Percentiles rank a stretch among this genome's conserved stretches.
Evolutionary conservation across 2,329 filamentous ascomycete genomes (phyloP).

Genomic region (Epichloe glyceriae): DNA sequence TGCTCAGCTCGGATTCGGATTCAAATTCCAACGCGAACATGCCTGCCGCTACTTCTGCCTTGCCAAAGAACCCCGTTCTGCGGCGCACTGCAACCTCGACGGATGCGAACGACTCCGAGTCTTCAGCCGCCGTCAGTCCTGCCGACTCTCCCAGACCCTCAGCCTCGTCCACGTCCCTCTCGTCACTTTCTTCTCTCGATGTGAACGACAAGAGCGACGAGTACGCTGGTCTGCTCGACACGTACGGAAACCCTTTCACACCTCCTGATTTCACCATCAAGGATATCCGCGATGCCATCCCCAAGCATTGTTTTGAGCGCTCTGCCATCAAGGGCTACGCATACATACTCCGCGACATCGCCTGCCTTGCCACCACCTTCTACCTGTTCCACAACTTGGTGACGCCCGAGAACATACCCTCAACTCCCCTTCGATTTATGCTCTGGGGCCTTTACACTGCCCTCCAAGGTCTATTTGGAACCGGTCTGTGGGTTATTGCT

Average conservation of each 20-base stretch:
- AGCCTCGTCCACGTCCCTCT: slow-evolving; percentile 81
- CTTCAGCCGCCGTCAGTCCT: slow-evolving; percentile 45
- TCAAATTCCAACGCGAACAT: slow-evolving; percentile 20
- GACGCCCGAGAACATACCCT: slow-evolving; percentile 72
- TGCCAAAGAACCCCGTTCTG: slow-evolving; percentile 29
- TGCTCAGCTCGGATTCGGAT: neutral
- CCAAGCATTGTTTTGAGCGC: slow-evolving; percentile 91
- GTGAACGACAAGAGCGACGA: slow-evolving; percentile 23
- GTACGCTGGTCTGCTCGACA: slow-evolving; percentile 67
- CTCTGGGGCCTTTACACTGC: slow-evolving; percentile 58
- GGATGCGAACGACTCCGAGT: slow-evolving; percentile 37
- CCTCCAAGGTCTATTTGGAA: slow-evolving; percentile 83
- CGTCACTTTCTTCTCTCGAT: slow-evolving; percentile 64
- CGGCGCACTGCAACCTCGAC: slow-evolving; percentile 36
- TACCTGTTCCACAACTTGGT: slow-evolving; percentile 80
- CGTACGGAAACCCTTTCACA: slow-evolving; percentile 88
- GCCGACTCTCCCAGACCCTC: slow-evolving; percentile 46
- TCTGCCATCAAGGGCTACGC: slow-evolving; percentile 60
- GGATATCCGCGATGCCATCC: slow-evolving; percentile 92
- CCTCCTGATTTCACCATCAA: slow-evolving; percentile 95
- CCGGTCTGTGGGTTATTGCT: slow-evolving; percentile 89
- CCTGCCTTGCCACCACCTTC: slow-evolving; percentile 63
- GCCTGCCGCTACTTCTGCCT: slow-evolving; percentile 33
- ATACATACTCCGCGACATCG: slow-evolving; percentile 77
- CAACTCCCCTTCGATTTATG: slow-evolving; percentile 47